Percentiles rank a stretch among this genome's conserved stretches.
Conservation (phyloP, 805 yeast genomes). For the Nematodospora valgi region DNA sequence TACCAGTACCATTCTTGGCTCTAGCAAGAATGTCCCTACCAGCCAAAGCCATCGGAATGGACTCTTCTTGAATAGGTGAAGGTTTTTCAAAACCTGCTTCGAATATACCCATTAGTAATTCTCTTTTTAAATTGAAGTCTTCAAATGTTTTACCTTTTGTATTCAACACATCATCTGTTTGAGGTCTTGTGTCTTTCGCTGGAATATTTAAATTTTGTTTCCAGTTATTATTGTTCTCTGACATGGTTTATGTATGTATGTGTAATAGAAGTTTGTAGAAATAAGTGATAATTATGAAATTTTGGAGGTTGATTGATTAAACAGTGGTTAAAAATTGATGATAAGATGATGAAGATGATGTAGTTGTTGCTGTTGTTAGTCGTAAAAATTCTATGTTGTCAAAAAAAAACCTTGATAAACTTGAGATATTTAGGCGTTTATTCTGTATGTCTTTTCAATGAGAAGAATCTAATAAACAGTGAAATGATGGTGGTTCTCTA, state of each 20-base stretch:
- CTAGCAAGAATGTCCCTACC: conserved; percentile 96
- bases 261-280: not conserved
- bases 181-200: conserved; percentile 84
- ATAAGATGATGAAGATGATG: not conserved
- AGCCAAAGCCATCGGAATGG: conserved; percentile 91
- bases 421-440: too few species aligned
- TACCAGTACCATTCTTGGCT: conserved; percentile 98
- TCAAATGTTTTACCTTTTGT: conserved; percentile 91
- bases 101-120: conserved; percentile 94
- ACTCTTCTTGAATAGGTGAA: conserved; percentile 95
- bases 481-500: too few species aligned
- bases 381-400: too few species aligned
- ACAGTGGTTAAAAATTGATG: not conserved
- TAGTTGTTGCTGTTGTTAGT: not conserved
- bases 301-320: not conserved
- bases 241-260: not conserved
- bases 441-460: too few species aligned
- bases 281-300: too few species aligned
- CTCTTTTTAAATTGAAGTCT: conserved; percentile 87
- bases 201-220: conserved; percentile 10
- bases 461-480: too few species aligned
- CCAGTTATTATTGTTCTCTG: conserved; percentile 6
- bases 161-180: conserved; percentile 91
- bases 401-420: too few species aligned
- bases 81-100: conserved; percentile 99